These are phyloP conservation scores for Curvularia lunata DNA, from an alignment of 2,329 filamentous ascomycete species.

Conservation along the genomic window DNA sequence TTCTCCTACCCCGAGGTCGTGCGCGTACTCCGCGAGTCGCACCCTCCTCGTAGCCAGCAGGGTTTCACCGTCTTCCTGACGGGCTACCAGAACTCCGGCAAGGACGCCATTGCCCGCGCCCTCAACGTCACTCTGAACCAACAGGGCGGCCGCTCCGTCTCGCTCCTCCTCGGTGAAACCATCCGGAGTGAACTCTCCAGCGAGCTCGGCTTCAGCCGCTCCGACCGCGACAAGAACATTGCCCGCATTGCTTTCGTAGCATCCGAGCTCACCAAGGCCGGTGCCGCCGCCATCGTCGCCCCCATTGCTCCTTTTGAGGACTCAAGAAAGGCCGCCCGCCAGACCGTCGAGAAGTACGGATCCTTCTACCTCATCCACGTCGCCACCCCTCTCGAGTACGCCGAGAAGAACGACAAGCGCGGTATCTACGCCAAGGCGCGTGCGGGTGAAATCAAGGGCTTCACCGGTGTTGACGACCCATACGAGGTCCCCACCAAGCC, in stretches of 20 bases:
- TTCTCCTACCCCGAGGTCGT: conserved; percentile 99
- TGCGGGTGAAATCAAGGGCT: conserved; percentile 91
- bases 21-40: conserved; percentile 92
- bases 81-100: conserved; percentile 94
- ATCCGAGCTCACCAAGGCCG: conserved; percentile 88
- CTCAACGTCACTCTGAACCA: conserved; percentile 98
- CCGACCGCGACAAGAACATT: conserved; percentile 94
- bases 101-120: conserved; percentile 94
- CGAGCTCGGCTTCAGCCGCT: conserved; percentile 91
- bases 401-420: conserved; percentile 92
- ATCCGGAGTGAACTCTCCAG: conserved; percentile 91
- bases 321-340: conserved; percentile 76
- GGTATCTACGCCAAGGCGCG: conserved; percentile 87
- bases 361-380: conserved; percentile 97
- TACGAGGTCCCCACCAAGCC: conserved; percentile 86
- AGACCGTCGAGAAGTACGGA: conserved; percentile 85
- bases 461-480: conserved; percentile 97
- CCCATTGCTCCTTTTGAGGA: conserved; percentile 93
- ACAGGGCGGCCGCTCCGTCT: conserved; percentile 93
- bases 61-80: conserved; percentile 99
- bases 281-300: conserved; percentile 92
- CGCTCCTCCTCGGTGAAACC: conserved; percentile 92
- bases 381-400: conserved; percentile 87
- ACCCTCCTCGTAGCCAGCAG: conserved; percentile 87
- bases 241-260: conserved; percentile 96